Percentiles rank a stretch among this genome's conserved stretches.
These are phyloP conservation scores for Saprolegnia parasitica DNA, from an alignment of 352 stramenopile species.

Conservation along the genomic window DNA sequence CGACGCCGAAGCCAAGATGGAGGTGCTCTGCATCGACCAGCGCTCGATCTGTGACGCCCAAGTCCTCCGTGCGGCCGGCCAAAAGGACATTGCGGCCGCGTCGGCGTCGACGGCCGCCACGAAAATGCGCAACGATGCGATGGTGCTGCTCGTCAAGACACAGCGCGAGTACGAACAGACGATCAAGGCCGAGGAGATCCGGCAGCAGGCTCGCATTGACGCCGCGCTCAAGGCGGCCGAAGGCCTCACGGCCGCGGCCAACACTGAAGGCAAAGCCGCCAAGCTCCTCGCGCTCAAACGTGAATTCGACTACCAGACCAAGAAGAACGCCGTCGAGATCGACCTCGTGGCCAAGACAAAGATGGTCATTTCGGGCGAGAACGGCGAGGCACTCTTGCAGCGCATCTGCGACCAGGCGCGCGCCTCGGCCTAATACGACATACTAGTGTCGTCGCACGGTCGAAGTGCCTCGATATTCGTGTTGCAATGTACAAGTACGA, in stretches of 20 bases:
- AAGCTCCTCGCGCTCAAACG: conserved; percentile 68
- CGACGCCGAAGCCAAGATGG: conserved; percentile 61
- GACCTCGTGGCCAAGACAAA: conserved; percentile 51
- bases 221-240: conserved; percentile 53
- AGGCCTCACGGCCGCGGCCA: conserved; percentile 48
- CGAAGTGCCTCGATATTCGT: no score
- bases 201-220: conserved; percentile 60
- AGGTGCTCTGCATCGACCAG: conserved; percentile 67
- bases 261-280: conserved; percentile 56
- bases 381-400: conserved; percentile 72
- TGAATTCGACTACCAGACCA: conserved; percentile 67
- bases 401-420: neutral
- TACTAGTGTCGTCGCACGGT: no score
- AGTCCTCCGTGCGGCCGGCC: conserved; percentile 58
- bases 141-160: conserved; percentile 53
- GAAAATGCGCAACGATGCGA: conserved; percentile 48
- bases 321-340: conserved; percentile 61
- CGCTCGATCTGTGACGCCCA: conserved; percentile 53
- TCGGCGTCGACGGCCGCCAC: conserved; percentile 50
- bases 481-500: no score
- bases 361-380: conserved; percentile 80
- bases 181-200: conserved; percentile 55
- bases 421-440: no score
- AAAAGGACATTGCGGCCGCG: conserved; percentile 61
- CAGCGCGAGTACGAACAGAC: conserved; percentile 64